Percentiles rank a stretch among this genome's conserved stretches.
Evolutionary conservation across 1,139 yeast genomes (phyloP).

Genomic region (Taiozyma sp.): DNA sequence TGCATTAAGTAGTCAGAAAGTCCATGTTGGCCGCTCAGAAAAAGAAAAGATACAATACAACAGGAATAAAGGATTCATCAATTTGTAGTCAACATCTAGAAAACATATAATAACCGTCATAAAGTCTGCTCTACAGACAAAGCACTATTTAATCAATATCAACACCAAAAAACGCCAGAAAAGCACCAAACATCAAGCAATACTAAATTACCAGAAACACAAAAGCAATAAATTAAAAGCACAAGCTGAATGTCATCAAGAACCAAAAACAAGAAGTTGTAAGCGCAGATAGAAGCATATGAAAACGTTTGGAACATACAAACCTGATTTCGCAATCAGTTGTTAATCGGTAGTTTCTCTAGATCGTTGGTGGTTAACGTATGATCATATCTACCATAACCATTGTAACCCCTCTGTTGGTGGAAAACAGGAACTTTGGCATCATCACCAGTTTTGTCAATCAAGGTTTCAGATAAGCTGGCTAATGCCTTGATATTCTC

Average conservation of each 20-base stretch:
- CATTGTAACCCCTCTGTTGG: conserved; percentile 24
- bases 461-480: conserved; percentile 11
- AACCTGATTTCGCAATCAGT: not conserved
- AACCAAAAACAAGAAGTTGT: not conserved
- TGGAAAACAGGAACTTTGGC: conserved; percentile 19
- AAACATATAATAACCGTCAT: not conserved
- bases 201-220: not conserved
- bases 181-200: not conserved
- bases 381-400: conserved; percentile 23
- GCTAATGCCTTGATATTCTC: conserved; percentile 14
- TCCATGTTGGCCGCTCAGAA: too few relatives aligned
- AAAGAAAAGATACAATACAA: not conserved
- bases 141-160: too few relatives aligned
- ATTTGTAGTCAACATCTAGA: not conserved
- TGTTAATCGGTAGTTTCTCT: conserved; percentile 1
- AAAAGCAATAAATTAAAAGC: not conserved
- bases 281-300: too few relatives aligned
- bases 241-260: not conserved
- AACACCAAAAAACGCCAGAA: not conserved
- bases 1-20: too few relatives aligned
- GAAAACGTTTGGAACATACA: too few relatives aligned
- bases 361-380: conserved; percentile 11
- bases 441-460: conserved; percentile 5
- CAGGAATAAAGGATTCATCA: not conserved
- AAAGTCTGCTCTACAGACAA: not conserved